These are phyloP conservation scores for Blumeriella jaapii DNA, from an alignment of 2,329 filamentous ascomycete genomes.

Conservation along the genomic window DNA sequence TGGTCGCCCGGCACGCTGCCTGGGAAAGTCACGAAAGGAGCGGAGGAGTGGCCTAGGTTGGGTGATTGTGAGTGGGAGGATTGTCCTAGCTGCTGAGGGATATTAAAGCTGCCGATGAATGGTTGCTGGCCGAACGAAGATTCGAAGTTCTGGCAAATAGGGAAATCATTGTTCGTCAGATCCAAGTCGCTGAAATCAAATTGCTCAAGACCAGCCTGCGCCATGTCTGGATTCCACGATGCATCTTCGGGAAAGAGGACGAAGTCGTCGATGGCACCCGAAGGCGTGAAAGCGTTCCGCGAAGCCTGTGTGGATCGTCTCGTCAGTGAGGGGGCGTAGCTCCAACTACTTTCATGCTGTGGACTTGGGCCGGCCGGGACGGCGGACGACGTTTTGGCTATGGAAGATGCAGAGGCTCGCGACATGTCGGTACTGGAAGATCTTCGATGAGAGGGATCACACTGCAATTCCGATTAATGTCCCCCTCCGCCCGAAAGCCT, in stretches of 20 bases:
- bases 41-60: constrained; percentile 1
- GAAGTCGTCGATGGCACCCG: constrained; percentile 23
- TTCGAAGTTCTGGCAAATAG: constrained; percentile 9
- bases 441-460: constrained; percentile 24
- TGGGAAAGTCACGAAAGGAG: background rate
- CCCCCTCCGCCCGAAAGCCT: background rate
- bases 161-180: constrained; percentile 11
- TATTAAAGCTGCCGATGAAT: background rate
- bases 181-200: constrained; percentile 24
- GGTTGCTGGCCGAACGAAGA: constrained; percentile 13
- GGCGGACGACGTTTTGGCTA: constrained; percentile 12
- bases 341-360: constrained; percentile 4
- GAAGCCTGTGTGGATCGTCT: constrained; percentile 9
- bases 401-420: constrained; percentile 15
- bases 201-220: constrained; percentile 16
- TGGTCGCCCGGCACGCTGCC: constrained; percentile 3
- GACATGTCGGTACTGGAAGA: constrained; percentile 19
- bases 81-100: constrained; percentile 1
- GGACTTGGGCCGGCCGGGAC: constrained; percentile 2
- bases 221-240: constrained; percentile 18
- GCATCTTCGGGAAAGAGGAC: constrained; percentile 23
- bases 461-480: constrained; percentile 16
- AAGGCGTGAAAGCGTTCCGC: constrained; percentile 12
- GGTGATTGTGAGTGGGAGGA: background rate
- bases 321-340: constrained; percentile 6